Base-by-base conservation (phyloP, 805 yeast genomes). In the Lipomyces japonicus region DNA sequence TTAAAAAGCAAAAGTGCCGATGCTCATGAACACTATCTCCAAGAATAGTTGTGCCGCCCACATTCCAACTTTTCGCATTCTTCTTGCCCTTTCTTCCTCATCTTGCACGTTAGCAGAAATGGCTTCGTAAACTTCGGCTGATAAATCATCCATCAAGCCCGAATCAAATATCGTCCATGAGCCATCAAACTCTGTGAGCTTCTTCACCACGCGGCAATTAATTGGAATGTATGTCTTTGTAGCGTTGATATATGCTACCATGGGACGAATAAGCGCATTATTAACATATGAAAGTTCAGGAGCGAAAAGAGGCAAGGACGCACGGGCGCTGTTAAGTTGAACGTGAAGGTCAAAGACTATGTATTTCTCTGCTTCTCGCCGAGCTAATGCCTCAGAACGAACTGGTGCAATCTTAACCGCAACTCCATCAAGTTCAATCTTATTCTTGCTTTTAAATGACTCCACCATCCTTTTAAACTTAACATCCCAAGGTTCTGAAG, bases 121-220 rank as follows among this genome's bases (percentile, higher is more conserved):
- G 16, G 93, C 89, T 58, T 88, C 89, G 67, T 91, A 91, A 3
- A 91, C 93, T 59, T 87, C 95, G 26, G 82, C 82, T 25, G 93
- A 84, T 44, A 93, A 74, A 63, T 91, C 97, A 63, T 86, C 93
- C 95, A 91, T 88, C 52, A 93, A 72, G 45, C 84, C 73, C 24
- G 93, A 84, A 65, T 93, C 98, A 67, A 89, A 93, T 2, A 88
- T 75, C 1, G 98, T 91, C 98, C 98, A 93, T 5, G 95, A 80
- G 0, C 98, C 98, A 61, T 86, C 89, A 65, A 93, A 93, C 63
- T 93, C 98, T 24, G 74, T 71, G 21, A 89, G 68, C 39, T 79
- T 77, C 64, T 93, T 93, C 30, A 84, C 83, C 6, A 93, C 81
- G 3, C 88, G 79, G 63, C 95, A 87, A 53, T 81, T 75, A 51